Base-by-base conservation (phyloP, 2,329 filamentous ascomycete genomes). In the Phaeomoniella chlamydospora region DNA sequence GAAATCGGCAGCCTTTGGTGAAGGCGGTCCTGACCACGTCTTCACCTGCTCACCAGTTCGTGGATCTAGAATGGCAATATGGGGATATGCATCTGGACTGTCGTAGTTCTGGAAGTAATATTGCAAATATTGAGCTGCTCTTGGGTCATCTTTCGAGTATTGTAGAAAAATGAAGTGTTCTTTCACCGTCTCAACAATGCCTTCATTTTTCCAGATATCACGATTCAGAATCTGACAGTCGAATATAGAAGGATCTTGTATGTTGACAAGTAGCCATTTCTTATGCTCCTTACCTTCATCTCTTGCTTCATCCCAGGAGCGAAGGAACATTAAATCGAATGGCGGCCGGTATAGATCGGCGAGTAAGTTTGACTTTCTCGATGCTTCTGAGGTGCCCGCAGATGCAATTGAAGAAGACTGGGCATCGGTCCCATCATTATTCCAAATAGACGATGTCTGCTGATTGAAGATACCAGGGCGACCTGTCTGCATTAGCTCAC, bases 111-210 rank as follows among this genome's bases (percentile, higher is more conserved):
- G 71, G 53, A 96, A 87, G 62, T 98, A 98, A 57, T 94, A 93
- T 38, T 83, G 82, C 41, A 92, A 67, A 56, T 93, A 98, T 45
- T 85, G 77, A 44, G 74, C 67, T 1, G 83, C 84, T 26, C 77
- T 72, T 0, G 75, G 72, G 46, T 92, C 86, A 44, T 85, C 77
- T 58, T 93, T 94, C 46, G 79, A 76, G 61, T 90, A 96, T 52
- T 98, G 90, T 48, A 98, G 63, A 58, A 98, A 98, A 46, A 98
- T 72, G 54, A 98, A 98, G 59, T 92, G 87, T 53, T 94, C 88
- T 48, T 73, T 73, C 18, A 98, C 68, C 1, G 92, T 74, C n/a
- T 82, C 75, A 48, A 72, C 74, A 39, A 98, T 75, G 2, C 77
- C 70, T 13, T 72, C 58, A 47, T 94, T 81, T 59, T 94, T 94